A percentile compares a stretch with the other conserved stretches of the same genome.
These are phyloP conservation scores for Globisporangium megalacanthum DNA, from an alignment of 352 stramenopile species.

Conservation along the genomic window DNA sequence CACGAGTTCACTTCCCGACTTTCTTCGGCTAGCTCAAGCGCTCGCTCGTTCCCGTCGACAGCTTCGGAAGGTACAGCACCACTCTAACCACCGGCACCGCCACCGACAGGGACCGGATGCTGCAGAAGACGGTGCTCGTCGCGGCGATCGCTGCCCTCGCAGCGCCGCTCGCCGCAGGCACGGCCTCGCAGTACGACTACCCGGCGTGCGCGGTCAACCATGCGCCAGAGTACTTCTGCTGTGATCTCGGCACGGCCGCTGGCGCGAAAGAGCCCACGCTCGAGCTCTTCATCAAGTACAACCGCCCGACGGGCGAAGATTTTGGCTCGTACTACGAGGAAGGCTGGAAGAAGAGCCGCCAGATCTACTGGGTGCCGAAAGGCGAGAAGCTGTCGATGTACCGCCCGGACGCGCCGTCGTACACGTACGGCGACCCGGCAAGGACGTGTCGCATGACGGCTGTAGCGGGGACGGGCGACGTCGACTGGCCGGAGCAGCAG, in stretches of 20 bases:
- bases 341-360: slow-evolving; percentile 54
- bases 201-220: slow-evolving; percentile 59
- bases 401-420: slow-evolving; percentile 42
- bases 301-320: slow-evolving; percentile 35
- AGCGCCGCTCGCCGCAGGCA: slow-evolving; percentile 27
- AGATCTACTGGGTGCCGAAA: slow-evolving; percentile 51
- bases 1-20: not conserved
- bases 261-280: slow-evolving; percentile 23
- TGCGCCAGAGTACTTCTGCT: slow-evolving; percentile 51
- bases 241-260: slow-evolving; percentile 29
- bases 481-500: slow-evolving; percentile 28
- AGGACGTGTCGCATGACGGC: slow-evolving; percentile 44
- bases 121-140: slow-evolving; percentile 11
- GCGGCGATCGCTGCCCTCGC: slow-evolving; percentile 9
- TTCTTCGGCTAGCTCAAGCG: not conserved
- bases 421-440: slow-evolving; percentile 41
- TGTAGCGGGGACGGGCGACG: slow-evolving; percentile 18
- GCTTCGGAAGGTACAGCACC: not conserved
- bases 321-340: slow-evolving; percentile 58
- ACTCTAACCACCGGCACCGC: not conserved
- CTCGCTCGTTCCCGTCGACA: not conserved
- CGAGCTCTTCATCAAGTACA: slow-evolving; percentile 55
- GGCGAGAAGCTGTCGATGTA: slow-evolving; percentile 52
- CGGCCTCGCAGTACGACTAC: slow-evolving; percentile 48
- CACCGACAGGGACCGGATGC: not conserved